phyloP scores from a whole-genome alignment of 495 filamentous ascomycete species.

The Bacidia rubella region DNA sequence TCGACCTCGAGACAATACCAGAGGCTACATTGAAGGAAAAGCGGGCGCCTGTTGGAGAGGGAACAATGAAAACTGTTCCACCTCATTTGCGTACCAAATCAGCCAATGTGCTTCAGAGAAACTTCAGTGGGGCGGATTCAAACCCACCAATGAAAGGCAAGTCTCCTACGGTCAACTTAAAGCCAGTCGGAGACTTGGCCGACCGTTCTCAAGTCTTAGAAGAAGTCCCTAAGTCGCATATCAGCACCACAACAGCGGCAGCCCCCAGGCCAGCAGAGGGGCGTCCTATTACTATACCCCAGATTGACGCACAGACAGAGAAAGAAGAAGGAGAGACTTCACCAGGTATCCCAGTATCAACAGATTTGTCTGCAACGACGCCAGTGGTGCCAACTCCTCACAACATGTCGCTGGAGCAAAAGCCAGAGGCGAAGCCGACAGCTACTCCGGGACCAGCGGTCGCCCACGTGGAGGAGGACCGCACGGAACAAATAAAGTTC shows the following conservation, averaged over 20 bases:
- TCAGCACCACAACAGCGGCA: too few species aligned
- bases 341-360: neutral
- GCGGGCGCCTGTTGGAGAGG: neutral
- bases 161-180: too few species aligned
- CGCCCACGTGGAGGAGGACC: conserved; percentile 10
- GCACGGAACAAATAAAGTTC: conserved; percentile 20
- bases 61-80: neutral
- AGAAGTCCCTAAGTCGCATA: too few species aligned
- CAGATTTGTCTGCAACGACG: neutral
- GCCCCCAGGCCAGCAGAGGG: neutral
- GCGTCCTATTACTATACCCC: neutral
- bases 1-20: neutral
- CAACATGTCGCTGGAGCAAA: too few species aligned
- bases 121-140: neutral
- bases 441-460: too few species aligned
- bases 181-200: too few species aligned
- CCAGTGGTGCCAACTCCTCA: neutral
- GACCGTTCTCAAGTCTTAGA: too few species aligned
- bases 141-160: too few species aligned
- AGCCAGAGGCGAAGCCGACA: neutral
- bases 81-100: neutral
- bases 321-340: neutral
- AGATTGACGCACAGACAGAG: neutral
- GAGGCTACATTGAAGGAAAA: neutral
- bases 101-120: neutral